A percentile compares a stretch with the other conserved stretches of the same genome.
These are phyloP conservation scores for Ustilago trichophora DNA, from an alignment of 1,284 basidiomycete genomes.

Conservation along the genomic window DNA sequence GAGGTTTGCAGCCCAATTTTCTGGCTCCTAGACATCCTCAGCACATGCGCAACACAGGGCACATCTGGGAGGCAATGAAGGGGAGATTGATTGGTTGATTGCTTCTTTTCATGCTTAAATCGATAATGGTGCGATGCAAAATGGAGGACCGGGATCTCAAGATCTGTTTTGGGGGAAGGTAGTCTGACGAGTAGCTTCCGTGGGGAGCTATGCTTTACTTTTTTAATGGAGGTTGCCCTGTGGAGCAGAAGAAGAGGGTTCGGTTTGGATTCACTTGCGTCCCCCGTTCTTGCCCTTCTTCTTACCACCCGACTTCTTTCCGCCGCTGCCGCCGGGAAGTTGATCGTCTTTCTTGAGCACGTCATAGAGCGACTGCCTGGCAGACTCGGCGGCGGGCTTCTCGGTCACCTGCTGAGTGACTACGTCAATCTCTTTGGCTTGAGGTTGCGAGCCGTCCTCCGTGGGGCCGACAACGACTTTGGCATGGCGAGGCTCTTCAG, in stretches of 20 bases:
- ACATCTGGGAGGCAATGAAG: too few relatives aligned
- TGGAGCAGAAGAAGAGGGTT: too few relatives aligned
- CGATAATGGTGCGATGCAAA: too few relatives aligned
- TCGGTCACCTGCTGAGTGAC: constrained; percentile 36
- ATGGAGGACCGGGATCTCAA: too few relatives aligned
- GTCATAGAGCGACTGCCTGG: constrained; percentile 34
- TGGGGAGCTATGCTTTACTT: too few relatives aligned
- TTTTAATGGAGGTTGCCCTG: too few relatives aligned
- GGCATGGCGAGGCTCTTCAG: constrained; percentile 22
- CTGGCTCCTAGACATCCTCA: too few relatives aligned
- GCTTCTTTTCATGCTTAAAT: too few relatives aligned
- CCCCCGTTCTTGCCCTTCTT: constrained; percentile 23
- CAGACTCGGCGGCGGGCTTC: constrained; percentile 4
- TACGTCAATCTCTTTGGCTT: constrained; percentile 41
- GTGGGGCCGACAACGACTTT: constrained; percentile 35
- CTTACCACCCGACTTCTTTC: constrained; percentile 20
- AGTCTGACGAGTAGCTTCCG: too few relatives aligned
- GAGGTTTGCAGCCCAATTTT: background rate
- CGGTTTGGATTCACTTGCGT: constrained; percentile 12
- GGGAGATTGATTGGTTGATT: too few relatives aligned
- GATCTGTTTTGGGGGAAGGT: too few relatives aligned
- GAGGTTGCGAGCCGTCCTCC: constrained; percentile 11
- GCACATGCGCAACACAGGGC: too few relatives aligned
- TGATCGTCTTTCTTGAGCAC: constrained; percentile 43
- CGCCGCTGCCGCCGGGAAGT: constrained; percentile 11